Evolutionary conservation across 140 eudicot genomes (phyloP), one percentile per base, ranked within the genome.

Genomic region (Anethum foeniculum): DNA sequence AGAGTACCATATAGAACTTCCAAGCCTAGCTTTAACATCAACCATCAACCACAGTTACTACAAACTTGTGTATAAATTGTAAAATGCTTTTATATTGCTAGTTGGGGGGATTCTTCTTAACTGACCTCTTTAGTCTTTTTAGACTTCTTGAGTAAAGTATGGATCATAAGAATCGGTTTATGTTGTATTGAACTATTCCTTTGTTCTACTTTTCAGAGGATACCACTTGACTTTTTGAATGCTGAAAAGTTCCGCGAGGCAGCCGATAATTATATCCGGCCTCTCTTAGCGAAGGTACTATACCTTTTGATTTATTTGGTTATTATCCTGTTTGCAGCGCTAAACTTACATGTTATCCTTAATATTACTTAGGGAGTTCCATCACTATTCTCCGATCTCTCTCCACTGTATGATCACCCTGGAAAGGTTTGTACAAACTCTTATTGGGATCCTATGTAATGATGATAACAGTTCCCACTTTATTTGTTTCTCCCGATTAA

Each of bases 311-410:
- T 80, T 28, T 25, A 16, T 71, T 64, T 39, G 38, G 73, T 72
- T 79, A 47, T 12, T 67, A 49, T 78, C 82, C 71, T 79, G 76
- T 67, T 38, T 47, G 83, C 49, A 76, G 7, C 52, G 77, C 81
- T 52, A 47, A 79, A 60, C 83, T 85, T 44, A 84, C 68, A 67
- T 47, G 6, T 21, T 76, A 82, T 28, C 74, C 16, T 43, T 82
- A 48, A 13, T 81, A 84, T 36, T 41, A 52, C 79, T 71, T 82
- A 96, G 99, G 99, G 99, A 21, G 97, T 96, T 77, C 99, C 99
- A 5, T 96, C 99, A 39, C 87, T 96, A 60, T 96, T 96, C 82
- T 96, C 99, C n/a, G 99, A 96, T 81, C 96, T 96, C 44, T 96
- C 98, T 86, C 98, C 99, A 23, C 90, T 96, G 60, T 96, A 96